Base-by-base conservation (phyloP, 139 green algal species). In the Monoraphidium neglectum region DNA sequence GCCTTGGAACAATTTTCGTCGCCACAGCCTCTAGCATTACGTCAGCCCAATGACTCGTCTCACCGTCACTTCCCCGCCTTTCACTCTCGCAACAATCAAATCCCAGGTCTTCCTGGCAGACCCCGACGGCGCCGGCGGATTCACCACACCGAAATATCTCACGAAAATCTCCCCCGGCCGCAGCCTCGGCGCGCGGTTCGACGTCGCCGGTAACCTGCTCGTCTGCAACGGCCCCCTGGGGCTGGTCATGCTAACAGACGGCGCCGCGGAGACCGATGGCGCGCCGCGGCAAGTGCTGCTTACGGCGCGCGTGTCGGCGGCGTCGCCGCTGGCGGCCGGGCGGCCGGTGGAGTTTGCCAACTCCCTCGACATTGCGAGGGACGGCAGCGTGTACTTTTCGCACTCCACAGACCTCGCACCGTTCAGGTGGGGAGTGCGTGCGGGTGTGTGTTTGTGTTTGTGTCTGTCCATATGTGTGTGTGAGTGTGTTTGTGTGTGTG, bases 281-380 rank as follows among this genome's bases (percentile, higher is more conserved):
- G n/a, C n/a, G n/a, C n/a, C n/a, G n/a, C n/a, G n/a, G n/a, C n/a
- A n/a, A n/a, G n/a, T n/a, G n/a, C n/a, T n/a, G n/a, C n/a, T n/a
- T n/a, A n/a, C n/a, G n/a, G n/a, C n/a, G n/a, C n/a, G n/a, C n/a
- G n/a, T n/a, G n/a, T n/a, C n/a, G n/a, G n/a, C n/a, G n/a, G n/a
- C n/a, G n/a, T n/a, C n/a, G n/a, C n/a, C n/a, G n/a, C n/a, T n/a
- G n/a, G n/a, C n/a, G n/a, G n/a, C n/a, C n/a, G n/a, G n/a, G n/a
- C n/a, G n/a, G n/a, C n/a, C n/a, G n/a, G n/a, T 91, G 13, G 35
- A 53, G 26, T 91, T 87, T 62, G 66, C 81, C 2, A 85, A 91
- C 61, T 75, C 73, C 28, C 32, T 91, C 16, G 84, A 86, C 65
- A 72, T 89, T 37, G 74, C 46, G 26, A 38, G 28, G 2, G 74